phyloP scores from a whole-genome alignment of 495 filamentous ascomycete genomes.

The Annulohypoxylon maeteangense region DNA sequence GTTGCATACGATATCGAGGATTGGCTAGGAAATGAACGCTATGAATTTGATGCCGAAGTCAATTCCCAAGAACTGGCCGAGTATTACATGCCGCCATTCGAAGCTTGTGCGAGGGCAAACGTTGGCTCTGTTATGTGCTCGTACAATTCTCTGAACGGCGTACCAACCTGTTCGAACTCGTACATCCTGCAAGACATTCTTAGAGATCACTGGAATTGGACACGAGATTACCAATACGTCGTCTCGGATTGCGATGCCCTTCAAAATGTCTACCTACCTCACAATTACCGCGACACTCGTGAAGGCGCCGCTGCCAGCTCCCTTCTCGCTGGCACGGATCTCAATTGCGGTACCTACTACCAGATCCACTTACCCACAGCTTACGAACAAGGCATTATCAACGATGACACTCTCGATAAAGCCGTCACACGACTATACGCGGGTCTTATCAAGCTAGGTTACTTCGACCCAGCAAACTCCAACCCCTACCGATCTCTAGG shows the following conservation, averaged over 20 bases:
- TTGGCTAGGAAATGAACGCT: slow-evolving; percentile 62
- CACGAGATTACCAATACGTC: slow-evolving; percentile 64
- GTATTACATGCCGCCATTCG: slow-evolving; percentile 63
- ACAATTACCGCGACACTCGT: slow-evolving; percentile 58
- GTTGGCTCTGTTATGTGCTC: slow-evolving; percentile 69
- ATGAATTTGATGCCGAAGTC: slow-evolving; percentile 65
- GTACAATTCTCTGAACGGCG: slow-evolving; percentile 68
- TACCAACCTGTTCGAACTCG: slow-evolving; percentile 63
- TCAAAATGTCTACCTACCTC: slow-evolving; percentile 65
- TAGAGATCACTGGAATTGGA: slow-evolving; percentile 65
- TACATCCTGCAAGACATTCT: slow-evolving; percentile 68
- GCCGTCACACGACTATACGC: slow-evolving; percentile 64
- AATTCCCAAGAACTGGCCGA: slow-evolving; percentile 64
- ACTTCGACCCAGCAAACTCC: slow-evolving; percentile 62
- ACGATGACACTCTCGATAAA: slow-evolving; percentile 60
- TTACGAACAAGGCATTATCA: slow-evolving; percentile 59
- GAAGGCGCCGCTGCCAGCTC: slow-evolving; percentile 62
- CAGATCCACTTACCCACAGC: slow-evolving; percentile 60
- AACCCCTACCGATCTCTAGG: slow-evolving; percentile 59
- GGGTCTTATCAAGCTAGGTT: slow-evolving; percentile 64
- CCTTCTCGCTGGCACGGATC: slow-evolving; percentile 67
- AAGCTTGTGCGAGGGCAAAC: slow-evolving; percentile 60
- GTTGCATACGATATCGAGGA: slow-evolving; percentile 69
- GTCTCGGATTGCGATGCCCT: slow-evolving; percentile 67
- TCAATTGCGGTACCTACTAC: slow-evolving; percentile 70